These are phyloP conservation scores for Kewa caespitosa DNA, from an alignment of 179 eudicot genomes.

Conservation along the genomic window DNA sequence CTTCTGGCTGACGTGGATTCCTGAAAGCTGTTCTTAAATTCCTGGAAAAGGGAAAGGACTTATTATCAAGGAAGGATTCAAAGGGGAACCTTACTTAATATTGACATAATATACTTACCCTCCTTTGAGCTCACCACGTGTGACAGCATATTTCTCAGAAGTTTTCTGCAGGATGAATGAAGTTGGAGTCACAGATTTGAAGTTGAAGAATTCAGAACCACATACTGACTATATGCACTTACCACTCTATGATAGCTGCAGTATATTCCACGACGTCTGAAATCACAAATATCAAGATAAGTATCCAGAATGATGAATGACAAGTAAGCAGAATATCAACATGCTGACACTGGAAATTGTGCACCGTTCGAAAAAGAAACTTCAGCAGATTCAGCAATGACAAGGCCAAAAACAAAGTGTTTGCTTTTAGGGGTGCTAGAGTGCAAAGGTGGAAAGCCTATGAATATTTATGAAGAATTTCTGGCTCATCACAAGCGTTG, in stretches of 20 bases:
- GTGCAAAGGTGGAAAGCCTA: background rate
- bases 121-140: conserved; percentile 86
- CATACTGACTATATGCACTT: conserved; percentile 23
- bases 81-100: background rate
- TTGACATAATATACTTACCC: conserved; percentile 52
- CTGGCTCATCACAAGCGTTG: too few species aligned
- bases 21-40: conserved; percentile 78
- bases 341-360: background rate
- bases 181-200: background rate
- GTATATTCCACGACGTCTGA: conserved; percentile 71
- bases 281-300: conserved; percentile 24
- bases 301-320: background rate
- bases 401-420: background rate
- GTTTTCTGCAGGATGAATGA: conserved; percentile 47
- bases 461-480: too few species aligned
- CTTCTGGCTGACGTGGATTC: conserved; percentile 57
- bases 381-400: background rate
- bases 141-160: conserved; percentile 61
- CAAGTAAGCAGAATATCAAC: background rate
- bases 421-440: background rate
- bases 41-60: conserved; percentile 36
- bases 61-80: background rate
- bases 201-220: background rate
- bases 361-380: background rate
- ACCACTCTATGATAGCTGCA: conserved; percentile 82